Base-by-base conservation (phyloP, 2,329 filamentous ascomycete genomes). In the Paraphaeosphaeria sporulosa region DNA sequence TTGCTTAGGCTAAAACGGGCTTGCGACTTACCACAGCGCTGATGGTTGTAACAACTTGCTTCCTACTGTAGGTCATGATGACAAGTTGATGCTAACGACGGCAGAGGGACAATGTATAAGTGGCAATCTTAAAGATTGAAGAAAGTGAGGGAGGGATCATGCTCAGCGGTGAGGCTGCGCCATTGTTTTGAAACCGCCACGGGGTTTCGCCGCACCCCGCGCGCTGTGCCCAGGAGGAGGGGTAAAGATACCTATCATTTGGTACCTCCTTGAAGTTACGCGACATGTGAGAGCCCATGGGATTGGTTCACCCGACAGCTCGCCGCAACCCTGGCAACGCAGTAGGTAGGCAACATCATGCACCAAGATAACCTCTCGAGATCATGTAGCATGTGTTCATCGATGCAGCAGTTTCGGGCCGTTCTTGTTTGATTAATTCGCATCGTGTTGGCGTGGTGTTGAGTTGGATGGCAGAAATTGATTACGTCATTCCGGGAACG, bases 41-140 rank as follows among this genome's bases (percentile, higher is more conserved):
- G 51, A 79, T 47, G 60, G 71, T 73, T 38, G 76, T 78, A 40
- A 79, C 69, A 42, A 79, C 64, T 56, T 79, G 77, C 56, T 79
- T 77, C 40, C 71, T 71, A 10, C 72, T 79, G 66, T 73, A 76
- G 13, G 73, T 63, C 76, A 78, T 78, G 13, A 5, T 44, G 10
- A 9, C n/a, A 15, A 36, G 17, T n/a, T 36, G 21, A 17, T 30
- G 8, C 13, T 5, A n/a, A 9, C n/a, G 10, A 12, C 19, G 4
- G 2, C 13, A 12, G n/a, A 43, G 42, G 10, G 23, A 13, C 42
- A 44, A 4, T 12, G n/a, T 44, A n/a, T 44, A n/a, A 13, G 42
- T 21, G 42, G 10, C 8, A 2, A 19, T 21, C 19, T 2, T 44
- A 44, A 44, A 19, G 19, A n/a, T 23, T 44, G n/a, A 21, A 21